Evolutionary conservation across 2,329 filamentous ascomycete genomes (phyloP).

Genomic region (Bimuria novae-zelandiae): DNA sequence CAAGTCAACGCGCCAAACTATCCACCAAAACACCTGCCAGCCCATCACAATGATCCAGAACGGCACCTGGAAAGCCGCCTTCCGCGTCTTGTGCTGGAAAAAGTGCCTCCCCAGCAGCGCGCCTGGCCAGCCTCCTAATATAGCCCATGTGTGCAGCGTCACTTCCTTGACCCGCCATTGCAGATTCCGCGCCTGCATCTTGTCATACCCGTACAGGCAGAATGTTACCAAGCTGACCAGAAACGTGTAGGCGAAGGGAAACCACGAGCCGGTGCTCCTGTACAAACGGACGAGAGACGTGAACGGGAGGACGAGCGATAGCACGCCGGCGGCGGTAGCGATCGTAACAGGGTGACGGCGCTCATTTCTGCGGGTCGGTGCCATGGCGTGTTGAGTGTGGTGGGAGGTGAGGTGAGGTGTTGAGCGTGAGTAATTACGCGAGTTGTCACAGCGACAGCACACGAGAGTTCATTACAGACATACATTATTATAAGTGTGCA

Average conservation of each 20-base stretch:
- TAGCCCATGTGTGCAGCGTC: conserved; percentile 34
- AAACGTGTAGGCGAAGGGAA: conserved; percentile 24
- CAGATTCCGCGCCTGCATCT: conserved; percentile 38
- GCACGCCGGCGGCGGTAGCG: conserved; percentile 28
- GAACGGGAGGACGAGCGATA: conserved; percentile 59
- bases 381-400: neutral
- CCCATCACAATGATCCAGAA: conserved; percentile 39
- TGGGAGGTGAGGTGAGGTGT: neutral
- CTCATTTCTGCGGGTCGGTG: conserved; percentile 4
- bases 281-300: conserved; percentile 52
- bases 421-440: neutral
- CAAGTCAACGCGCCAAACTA: conserved; percentile 20
- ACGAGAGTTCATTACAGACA: too few species aligned
- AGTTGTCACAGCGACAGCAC: too few species aligned
- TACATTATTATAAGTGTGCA: too few species aligned
- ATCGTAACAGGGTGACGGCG: conserved; percentile 33
- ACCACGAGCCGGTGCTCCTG: conserved; percentile 17
- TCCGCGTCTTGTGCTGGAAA: conserved; percentile 45
- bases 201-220: conserved; percentile 42
- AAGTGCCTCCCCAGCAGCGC: conserved; percentile 41
- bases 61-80: conserved; percentile 30
- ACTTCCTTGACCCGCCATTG: conserved; percentile 40
- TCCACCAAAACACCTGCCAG: conserved; percentile 36
- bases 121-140: conserved; percentile 42
- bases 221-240: conserved; percentile 32